These are phyloP conservation scores for Penicillium sclerotiorum DNA, from an alignment of 2,329 filamentous ascomycete species.

Conservation along the genomic window DNA sequence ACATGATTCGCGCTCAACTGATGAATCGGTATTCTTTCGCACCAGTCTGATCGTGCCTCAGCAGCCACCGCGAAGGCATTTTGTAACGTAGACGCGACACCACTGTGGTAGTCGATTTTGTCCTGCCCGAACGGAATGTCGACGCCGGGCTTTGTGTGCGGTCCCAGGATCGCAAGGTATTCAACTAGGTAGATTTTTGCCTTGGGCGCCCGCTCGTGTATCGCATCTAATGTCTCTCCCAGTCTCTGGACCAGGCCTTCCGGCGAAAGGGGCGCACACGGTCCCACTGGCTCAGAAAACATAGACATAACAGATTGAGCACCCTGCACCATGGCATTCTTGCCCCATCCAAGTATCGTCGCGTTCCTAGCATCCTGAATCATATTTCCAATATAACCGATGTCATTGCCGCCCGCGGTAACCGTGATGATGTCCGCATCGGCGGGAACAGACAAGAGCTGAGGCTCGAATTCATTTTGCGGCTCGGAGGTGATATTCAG, in stretches of 20 bases:
- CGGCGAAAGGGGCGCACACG: neutral
- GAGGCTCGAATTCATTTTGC: conserved; percentile 14
- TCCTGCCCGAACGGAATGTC: conserved; percentile 15
- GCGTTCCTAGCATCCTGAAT: conserved; percentile 11
- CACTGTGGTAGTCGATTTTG: conserved; percentile 11
- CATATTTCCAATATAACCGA: conserved; percentile 20
- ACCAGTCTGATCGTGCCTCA: conserved; percentile 15
- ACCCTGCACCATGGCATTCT: neutral
- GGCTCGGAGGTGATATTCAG: conserved; percentile 18
- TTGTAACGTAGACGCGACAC: conserved; percentile 14
- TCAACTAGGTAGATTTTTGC: conserved; percentile 18
- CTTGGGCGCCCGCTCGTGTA: conserved; percentile 14
- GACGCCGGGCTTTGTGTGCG: conserved; percentile 8
- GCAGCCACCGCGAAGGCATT: conserved; percentile 11
- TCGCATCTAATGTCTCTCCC: conserved; percentile 11
- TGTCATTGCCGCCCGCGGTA: conserved; percentile 19
- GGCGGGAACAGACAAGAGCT: conserved; percentile 12
- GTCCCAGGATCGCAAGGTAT: conserved; percentile 19
- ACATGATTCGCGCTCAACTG: conserved; percentile 16
- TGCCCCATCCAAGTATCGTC: neutral
- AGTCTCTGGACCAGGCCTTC: conserved; percentile 9
- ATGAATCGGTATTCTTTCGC: conserved; percentile 18
- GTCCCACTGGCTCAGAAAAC: neutral
- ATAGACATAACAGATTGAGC: neutral
- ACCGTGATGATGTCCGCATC: conserved; percentile 18